Evolutionary conservation across 768 basidiomycete genomes (phyloP).

Genomic region (Stropharia rugosoannulata): DNA sequence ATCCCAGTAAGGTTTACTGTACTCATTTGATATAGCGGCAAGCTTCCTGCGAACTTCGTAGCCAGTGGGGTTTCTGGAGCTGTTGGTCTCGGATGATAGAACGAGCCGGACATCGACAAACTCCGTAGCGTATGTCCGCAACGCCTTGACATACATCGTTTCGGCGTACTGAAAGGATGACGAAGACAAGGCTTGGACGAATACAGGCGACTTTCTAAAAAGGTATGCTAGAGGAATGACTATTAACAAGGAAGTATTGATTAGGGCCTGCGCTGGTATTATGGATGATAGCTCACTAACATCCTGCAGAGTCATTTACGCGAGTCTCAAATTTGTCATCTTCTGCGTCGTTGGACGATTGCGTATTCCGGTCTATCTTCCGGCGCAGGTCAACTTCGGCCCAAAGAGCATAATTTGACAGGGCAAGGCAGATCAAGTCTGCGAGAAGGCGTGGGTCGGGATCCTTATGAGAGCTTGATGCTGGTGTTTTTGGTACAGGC

Average conservation of each 20-base stretch:
- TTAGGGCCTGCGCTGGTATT: conserved; percentile 9
- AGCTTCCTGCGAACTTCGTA: conserved; percentile 66
- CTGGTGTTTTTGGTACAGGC: not conserved
- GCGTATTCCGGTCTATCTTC: conserved; percentile 34
- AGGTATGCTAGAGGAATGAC: conserved; percentile 63
- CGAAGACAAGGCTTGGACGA: conserved; percentile 25
- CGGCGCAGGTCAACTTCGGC: conserved; percentile 51
- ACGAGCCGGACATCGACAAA: conserved; percentile 62
- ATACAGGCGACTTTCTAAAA: conserved; percentile 37
- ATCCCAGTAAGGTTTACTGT: conserved; percentile 55
- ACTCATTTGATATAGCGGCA: conserved; percentile 18
- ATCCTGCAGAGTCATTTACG: conserved; percentile 34
- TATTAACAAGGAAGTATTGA: conserved; percentile 20
- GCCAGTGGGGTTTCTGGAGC: conserved; percentile 34
- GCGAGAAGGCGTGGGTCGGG: conserved; percentile 44
- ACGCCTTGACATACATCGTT: conserved; percentile 51
- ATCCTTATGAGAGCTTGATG: not conserved
- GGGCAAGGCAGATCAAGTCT: conserved; percentile 50
- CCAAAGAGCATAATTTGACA: conserved; percentile 78
- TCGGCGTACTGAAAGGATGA: conserved; percentile 33
- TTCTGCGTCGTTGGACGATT: conserved; percentile 17
- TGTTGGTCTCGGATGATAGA: conserved; percentile 30
- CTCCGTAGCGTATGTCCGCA: conserved; percentile 48
- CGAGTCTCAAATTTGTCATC: not conserved
- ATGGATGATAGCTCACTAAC: conserved; percentile 33